phyloP scores from a whole-genome alignment of 768 basidiomycete species.

The Rhodosporidiobolus odoratus region DNA sequence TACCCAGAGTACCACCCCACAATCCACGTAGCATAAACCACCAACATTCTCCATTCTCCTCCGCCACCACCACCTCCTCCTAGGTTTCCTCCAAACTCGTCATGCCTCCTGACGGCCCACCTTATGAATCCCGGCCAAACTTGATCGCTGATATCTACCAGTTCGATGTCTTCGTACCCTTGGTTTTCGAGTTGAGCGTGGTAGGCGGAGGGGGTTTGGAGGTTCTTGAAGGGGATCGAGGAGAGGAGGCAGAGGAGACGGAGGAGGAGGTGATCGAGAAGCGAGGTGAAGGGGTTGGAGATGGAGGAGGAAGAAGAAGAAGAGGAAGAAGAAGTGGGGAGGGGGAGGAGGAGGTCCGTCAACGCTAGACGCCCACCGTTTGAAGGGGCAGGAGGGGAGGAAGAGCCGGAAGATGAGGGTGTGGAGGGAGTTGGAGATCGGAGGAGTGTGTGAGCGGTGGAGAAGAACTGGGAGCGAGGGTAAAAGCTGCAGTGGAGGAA shows the following conservation, averaged over 20 bases:
- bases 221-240: constrained; percentile 10
- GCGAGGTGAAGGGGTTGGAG: no score
- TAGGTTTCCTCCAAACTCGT: not conserved
- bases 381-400: no score
- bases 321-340: constrained; percentile 15
- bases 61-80: not conserved
- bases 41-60: constrained; percentile 1
- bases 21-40: constrained; percentile 16
- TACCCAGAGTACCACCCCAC: constrained; percentile 24
- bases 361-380: no score
- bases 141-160: not conserved
- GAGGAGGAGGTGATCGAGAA: constrained; percentile 9
- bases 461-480: constrained; percentile 8
- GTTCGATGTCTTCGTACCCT: constrained; percentile 8
- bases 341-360: no score
- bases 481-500: constrained; percentile 4
- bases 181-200: not conserved
- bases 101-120: constrained; percentile 7
- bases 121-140: constrained; percentile 24
- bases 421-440: no score
- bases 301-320: constrained; percentile 11
- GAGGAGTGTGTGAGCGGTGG: not conserved
- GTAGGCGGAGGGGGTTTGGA: not conserved
- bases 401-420: no score
- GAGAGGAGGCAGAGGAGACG: constrained; percentile 20